phyloP scores from a whole-genome alignment of 768 basidiomycete species.

The Suillus bovinus region DNA sequence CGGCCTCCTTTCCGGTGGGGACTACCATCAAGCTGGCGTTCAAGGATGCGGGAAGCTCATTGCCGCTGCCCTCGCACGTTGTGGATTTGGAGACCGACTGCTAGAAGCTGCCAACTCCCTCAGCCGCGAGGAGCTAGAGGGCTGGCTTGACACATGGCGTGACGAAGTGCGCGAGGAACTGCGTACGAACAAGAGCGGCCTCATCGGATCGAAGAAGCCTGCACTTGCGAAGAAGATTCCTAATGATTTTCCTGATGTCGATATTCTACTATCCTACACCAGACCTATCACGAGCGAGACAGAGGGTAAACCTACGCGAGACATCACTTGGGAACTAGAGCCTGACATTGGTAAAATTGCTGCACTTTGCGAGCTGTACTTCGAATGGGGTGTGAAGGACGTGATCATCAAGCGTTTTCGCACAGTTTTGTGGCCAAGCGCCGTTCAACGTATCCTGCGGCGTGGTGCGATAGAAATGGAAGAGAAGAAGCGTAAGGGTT shows the following conservation, averaged over 20 bases:
- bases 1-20: constrained; percentile 85
- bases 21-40: constrained; percentile 78
- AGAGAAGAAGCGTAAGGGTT: constrained; percentile 12
- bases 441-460: constrained; percentile 70
- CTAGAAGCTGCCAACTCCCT: constrained; percentile 57
- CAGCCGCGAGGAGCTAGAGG: constrained; percentile 42
- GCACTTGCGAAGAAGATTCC: constrained; percentile 66
- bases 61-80: constrained; percentile 76
- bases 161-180: constrained; percentile 62
- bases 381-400: constrained; percentile 90
- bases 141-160: constrained; percentile 66
- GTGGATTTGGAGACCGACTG: constrained; percentile 76
- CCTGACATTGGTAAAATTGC: constrained; percentile 75
- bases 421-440: constrained; percentile 78
- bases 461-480: constrained; percentile 57
- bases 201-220: constrained; percentile 62
- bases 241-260: constrained; percentile 68
- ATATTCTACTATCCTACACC: constrained; percentile 76
- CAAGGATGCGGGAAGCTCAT: constrained; percentile 67
- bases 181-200: constrained; percentile 63
- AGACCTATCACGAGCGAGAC: constrained; percentile 75
- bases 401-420: constrained; percentile 83
- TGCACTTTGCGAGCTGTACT: constrained; percentile 79
- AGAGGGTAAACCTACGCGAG: constrained; percentile 42
- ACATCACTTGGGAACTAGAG: constrained; percentile 54